Evolutionary conservation across 495 filamentous ascomycete species (phyloP), one percentile per base, ranked within the genome.

Genomic region (Penicillium canescens): DNA sequence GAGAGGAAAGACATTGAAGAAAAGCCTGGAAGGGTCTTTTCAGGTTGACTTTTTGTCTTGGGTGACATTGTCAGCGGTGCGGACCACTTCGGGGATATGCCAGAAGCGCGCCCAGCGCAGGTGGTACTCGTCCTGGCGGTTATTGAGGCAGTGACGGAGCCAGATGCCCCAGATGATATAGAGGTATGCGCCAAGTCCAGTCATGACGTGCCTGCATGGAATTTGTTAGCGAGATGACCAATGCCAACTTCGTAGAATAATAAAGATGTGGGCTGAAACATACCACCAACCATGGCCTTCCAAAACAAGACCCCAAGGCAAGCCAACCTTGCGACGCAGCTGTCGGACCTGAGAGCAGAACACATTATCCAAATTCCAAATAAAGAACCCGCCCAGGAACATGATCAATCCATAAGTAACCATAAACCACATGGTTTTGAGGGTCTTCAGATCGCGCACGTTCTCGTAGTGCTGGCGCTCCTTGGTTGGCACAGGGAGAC

Each of bases 221-320:
- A 44, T 20, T 51, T 42, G 41, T 59, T 53, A 61, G 58, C 28
- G 16, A 44, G 16, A 18, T 28, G 26, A 0, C 42, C 18, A 38
- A 23, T 34, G 35, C 16, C 40, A 37, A 33, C 4, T 9, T 9
- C 3, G 2, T 2, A 31, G 28, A 2, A 31, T 2, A 31, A 31
- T 7, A 31, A 7, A 38, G 12, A 21, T 57, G 9, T 34, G 66
- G 67, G 3, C 7, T 23, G 31, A 74, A 14, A 85, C 83, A 73
- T 86, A 94, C 93, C 94, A 98, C 94, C 94, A 98, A 10, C 91
- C 94, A 76, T 98, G 94, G 0, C 91, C 93, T 70, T 98, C 94
- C 3, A 96, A 73, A 10, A 97, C 50, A 8, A 95, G 80, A 1
- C 93, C 90, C 94, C 94, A 98, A 0, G 94, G 94, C 38, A 98